Base-by-base conservation (phyloP, 257 asterid species). In the Perilla frutescens region DNA sequence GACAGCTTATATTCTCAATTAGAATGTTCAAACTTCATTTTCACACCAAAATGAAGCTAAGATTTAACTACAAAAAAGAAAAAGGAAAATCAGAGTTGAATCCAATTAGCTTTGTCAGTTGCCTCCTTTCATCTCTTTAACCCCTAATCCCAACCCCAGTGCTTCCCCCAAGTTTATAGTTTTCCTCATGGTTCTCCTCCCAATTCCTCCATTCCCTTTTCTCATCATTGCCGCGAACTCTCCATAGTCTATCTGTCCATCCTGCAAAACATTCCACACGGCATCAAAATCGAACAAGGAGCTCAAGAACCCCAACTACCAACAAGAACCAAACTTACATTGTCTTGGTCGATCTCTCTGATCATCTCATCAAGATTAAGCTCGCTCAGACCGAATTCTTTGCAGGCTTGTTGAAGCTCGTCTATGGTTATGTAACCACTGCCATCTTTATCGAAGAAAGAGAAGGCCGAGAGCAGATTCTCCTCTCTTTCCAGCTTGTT, bases 401-500 rank as follows among this genome's bases (percentile, higher is more conserved):
- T 82, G 88, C 97, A 93, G 66, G 97, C 97, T 76, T 91, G 96
- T 85, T 91, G 95, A 85, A 93, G 94, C 85, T 93, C 97, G 44
- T 91, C 96, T 4, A 91, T 88, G 70, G 98, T 91, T 71, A 93
- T 93, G 83, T 91, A 93, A 69, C 98, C 98, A 76, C 98, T 93
- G 3, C 96, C 92, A 76, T 91, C 97, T 66, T 85, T 93, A 75
- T 93, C 98, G 44, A 93, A 93, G 88, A 85, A 93, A 14, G 96
- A 80, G 80, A 93, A 93, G 64, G 97, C 98, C 4, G 97, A 88
- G 50, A 88, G 74, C 47, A 93, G 80, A 76, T 91, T 91, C 80
- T 91, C 96, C 81, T 91, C 97, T 82, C 97, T 81, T 69, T 93
- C 97, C 72, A 93, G 71, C 90, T 93, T 93, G 96, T 93, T 93